Conservation (phyloP, 2,329 filamentous ascomycete genomes). For the Tolypocladium nubicola region DNA sequence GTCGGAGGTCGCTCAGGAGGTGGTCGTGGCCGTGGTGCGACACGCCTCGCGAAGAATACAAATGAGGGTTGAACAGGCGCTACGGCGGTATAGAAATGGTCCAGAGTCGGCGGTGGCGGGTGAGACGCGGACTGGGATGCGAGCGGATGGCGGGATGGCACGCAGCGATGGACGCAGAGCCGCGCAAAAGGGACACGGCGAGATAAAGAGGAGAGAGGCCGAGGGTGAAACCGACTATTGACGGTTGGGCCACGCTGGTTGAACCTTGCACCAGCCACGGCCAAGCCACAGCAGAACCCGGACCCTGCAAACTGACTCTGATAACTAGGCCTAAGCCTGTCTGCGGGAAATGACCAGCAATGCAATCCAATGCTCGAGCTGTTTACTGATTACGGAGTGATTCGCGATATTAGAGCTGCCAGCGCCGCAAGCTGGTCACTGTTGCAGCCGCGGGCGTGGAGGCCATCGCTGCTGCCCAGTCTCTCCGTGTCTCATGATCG, state of each 20-base stretch:
- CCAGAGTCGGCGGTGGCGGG: neutral
- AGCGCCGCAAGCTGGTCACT: neutral
- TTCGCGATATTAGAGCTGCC: neutral
- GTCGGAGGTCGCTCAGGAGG: neutral
- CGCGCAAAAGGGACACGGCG: neutral
- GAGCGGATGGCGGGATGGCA: neutral
- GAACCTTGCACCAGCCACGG: neutral
- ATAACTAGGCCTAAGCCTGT: no score
- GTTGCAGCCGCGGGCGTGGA: neutral
- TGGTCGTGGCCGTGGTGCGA: neutral
- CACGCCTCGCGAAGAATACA: neutral
- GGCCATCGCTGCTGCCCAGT: neutral
- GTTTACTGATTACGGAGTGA: no score
- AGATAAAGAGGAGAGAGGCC: neutral
- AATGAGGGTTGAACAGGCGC: neutral
- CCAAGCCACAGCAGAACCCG: neutral
- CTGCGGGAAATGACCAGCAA: neutral
- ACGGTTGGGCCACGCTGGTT: neutral
- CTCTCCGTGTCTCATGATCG: neutral
- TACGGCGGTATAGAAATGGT: constrained; percentile 1
- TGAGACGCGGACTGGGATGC: neutral
- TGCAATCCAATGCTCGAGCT: neutral
- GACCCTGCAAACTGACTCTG: neutral
- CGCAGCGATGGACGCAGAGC: neutral
- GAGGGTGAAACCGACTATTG: neutral